Evolutionary conservation across 139 green algal species (phyloP), one percentile per base, ranked within the genome.

Genomic region (Chlamydomonas eustigma): DNA sequence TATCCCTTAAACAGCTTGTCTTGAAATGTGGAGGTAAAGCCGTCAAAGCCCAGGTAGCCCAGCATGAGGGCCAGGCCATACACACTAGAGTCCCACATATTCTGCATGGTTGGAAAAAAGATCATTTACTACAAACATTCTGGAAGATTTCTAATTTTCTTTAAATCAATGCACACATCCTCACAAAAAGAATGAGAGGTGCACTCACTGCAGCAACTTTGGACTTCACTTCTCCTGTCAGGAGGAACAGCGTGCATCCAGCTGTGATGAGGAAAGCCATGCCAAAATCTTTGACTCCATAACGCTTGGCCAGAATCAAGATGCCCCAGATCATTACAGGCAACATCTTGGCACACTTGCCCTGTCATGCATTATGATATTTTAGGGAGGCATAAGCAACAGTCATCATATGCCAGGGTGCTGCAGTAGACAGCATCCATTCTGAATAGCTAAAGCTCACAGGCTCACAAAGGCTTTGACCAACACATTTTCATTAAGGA

Each of bases 11-110:
- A 82, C 31, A 82, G 63, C 32, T 71, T 74, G 77, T 82, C 94
- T 87, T 98, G 95, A 78, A 97, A 98, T 8, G 94, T 98, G 39
- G 92, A 97, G 1, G 96, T 99, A 89, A 99, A 99, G 51, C 95
- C 94, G 75, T 99, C 95, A 75, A 97, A 96, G 24, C 78, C 85
- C 1, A 99, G 90, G 86, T 99, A 99, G 3, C 88, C 91, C 12
- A 93, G 34, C 95, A 98, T 98, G 24, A 98, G 89, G 69, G 86
- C 22, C 32, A 93, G 24, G 35, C 94, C 94, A 32, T 77, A 92
- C 25, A 90, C 51, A 71, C 77, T 86, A 77, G 58, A 79, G 32
- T 58, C 18, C 44, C 44, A 58, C 44, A 58, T 58, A 18, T 58
- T 18, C 44, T 58, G 44, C 12, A 58, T 12, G 44, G 44, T 18